These are phyloP conservation scores for Penicillium sp. DNA, from an alignment of 2,329 filamentous ascomycete genomes.

Conservation along the genomic window DNA sequence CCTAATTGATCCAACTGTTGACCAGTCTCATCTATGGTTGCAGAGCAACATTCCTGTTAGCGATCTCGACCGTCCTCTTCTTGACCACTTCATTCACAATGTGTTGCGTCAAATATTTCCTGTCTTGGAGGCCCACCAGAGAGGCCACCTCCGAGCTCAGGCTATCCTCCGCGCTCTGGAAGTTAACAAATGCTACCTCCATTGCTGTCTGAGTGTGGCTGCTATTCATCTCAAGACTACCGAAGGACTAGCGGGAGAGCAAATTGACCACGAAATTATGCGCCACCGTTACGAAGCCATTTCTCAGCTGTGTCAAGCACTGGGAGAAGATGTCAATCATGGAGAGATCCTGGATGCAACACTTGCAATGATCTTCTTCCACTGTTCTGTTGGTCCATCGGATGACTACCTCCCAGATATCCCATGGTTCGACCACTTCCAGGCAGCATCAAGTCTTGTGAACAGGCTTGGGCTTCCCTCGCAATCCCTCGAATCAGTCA, in stretches of 20 bases:
- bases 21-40: slow-evolving; percentile 56
- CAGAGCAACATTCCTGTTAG: slow-evolving; percentile 78
- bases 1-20: no score
- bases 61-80: slow-evolving; percentile 78
- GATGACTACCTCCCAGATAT: slow-evolving; percentile 87
- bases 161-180: slow-evolving; percentile 84
- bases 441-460: slow-evolving; percentile 80
- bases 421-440: slow-evolving; percentile 95
- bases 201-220: slow-evolving; percentile 91
- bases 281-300: slow-evolving; percentile 87
- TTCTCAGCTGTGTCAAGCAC: slow-evolving; percentile 75
- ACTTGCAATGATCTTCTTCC: slow-evolving; percentile 93
- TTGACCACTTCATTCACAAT: slow-evolving; percentile 87
- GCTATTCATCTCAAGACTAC: slow-evolving; percentile 88
- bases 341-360: slow-evolving; percentile 87
- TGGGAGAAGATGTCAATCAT: slow-evolving; percentile 77
- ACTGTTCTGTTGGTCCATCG: slow-evolving; percentile 82
- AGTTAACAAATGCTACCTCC: slow-evolving; percentile 87
- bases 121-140: slow-evolving; percentile 84
- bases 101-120: slow-evolving; percentile 89
- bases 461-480: slow-evolving; percentile 81
- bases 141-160: slow-evolving; percentile 74
- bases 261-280: slow-evolving; percentile 88
- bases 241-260: slow-evolving; percentile 62
- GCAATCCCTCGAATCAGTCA: slow-evolving; percentile 60